Base-by-base conservation (phyloP, 2,329 filamentous ascomycete genomes). In the Pestalotiopsis sp. region DNA sequence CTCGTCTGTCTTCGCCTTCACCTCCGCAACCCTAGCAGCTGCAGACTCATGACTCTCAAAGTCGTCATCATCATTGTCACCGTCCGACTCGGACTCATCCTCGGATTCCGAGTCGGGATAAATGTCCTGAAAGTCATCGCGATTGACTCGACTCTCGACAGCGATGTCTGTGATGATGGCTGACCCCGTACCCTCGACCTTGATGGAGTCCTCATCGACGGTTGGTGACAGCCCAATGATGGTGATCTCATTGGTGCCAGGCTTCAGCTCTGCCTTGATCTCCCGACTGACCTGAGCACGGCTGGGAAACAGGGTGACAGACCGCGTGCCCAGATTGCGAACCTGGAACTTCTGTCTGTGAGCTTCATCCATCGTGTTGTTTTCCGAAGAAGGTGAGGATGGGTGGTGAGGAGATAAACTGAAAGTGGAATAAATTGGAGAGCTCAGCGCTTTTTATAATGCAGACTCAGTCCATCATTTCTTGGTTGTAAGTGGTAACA, bases 141-240 rank as follows among this genome's bases (percentile, higher is more conserved):
- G 81, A 71, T 90, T 89, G 2, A 84, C 84, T 11, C 90, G 79
- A 6, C 87, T 80, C 69, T 90, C 85, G 56, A 91, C 84, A 11
- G 86, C 84, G 70, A 92, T 90, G 73, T 92, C 89, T 12, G 85
- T 87, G 73, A 91, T 88, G 65, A 85, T 85, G 9, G 87, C 88
- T 0, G 83, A 76, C n/a, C 87, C 87, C 65, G 83, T 84, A 61
- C 88, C 87, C 72, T 90, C 87, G 41, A 91, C 84, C 72, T 88
- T 88, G 78, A 91, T 86, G 11, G 86, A 88, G 72, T 87, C 81
- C 73, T 86, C 82, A 72, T 89, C 84, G 9, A 85, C 81, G 1
- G 82, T 84, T 2, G 86, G 84, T 9, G 87, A 84, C 49, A 90
- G 77, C 4, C 87, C 88, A 59, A 85, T 77, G 63, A 90, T 84